Evolutionary conservation across 768 basidiomycete species (phyloP), one percentile per base, ranked within the genome.

Genomic region (Obba rivulosa): DNA sequence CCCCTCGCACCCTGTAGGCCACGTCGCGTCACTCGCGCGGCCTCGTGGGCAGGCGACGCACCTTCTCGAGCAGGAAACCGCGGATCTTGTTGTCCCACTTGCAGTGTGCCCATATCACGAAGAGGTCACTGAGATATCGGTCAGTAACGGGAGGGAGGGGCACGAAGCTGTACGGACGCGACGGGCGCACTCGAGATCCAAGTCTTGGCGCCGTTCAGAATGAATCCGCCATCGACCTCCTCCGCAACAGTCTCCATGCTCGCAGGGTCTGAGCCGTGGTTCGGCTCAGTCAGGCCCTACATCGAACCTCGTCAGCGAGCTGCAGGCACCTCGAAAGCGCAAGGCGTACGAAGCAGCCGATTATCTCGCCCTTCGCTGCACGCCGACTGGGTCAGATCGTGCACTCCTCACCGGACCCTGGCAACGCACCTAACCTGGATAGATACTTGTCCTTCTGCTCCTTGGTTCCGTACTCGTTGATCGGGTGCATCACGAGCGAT

Each of bases 101-200:
- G 68, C 92, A 95, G 28, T 79, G 80, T 2, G 95, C 95, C 95
- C 95, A 98, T 18, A 98, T 71, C 23, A 98, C 73, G 62, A 96
- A 94, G 1, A 98, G 62, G 54, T 96, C 94, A 1, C 89, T 92
- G 43, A 23, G 39, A 46, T 48, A 35, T n/a, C 34, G 13, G 47
- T 50, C 21, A 45, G 44, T 5, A 7, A 41, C 21, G 36, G 8
- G 22, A 44, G 28, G 57, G 53, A 41, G 8, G 47, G 42, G 36
- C 23, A 52, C 41, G 35, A 34, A 41, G 37, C 9, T 41, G 1
- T 11, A 56, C 84, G 67, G 61, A 90, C 83, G 93, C 92, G 46
- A 89, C 81, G 8, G 93, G 92, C 1, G 93, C 81, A 61, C 96
- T 96, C 13, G 92, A 81, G 61, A 98, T 98, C 95, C 95, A 98